phyloP scores from a whole-genome alignment of 108 stramenopile genomes.

The Pseudonitzschia delicatissima region DNA sequence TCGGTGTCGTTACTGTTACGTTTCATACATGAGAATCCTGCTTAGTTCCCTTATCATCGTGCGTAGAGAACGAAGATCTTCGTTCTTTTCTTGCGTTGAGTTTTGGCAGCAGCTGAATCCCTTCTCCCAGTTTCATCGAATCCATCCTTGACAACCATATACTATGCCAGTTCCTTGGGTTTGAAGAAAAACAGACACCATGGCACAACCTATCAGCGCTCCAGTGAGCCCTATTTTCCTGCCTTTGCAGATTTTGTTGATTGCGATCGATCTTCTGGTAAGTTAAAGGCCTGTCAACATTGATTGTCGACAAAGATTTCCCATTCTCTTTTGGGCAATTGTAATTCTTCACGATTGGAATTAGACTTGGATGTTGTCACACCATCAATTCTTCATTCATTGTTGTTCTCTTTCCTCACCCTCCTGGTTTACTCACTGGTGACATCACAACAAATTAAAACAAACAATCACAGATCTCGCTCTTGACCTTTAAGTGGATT shows the following conservation, averaged over 20 bases:
- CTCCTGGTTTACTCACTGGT: background rate
- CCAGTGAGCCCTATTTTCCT: slow-evolving; percentile 27
- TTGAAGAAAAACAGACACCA: background rate
- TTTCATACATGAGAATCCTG: too few species aligned
- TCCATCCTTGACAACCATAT: background rate
- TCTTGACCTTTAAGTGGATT: slow-evolving; percentile 82
- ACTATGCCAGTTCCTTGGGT: background rate
- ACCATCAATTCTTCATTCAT: background rate
- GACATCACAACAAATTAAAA: background rate
- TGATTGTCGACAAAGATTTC: too few species aligned
- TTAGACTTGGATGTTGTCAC: background rate
- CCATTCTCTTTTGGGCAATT: too few species aligned
- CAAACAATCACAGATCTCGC: slow-evolving; percentile 43
- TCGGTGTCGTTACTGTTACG: too few species aligned
- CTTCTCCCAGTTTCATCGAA: too few species aligned
- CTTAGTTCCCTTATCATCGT: too few species aligned
- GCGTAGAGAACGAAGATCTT: too few species aligned
- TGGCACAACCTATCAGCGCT: background rate
- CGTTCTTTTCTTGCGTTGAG: too few species aligned
- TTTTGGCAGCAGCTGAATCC: too few species aligned
- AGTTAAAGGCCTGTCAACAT: too few species aligned
- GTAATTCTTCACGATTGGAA: background rate
- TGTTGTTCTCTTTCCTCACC: too few species aligned
- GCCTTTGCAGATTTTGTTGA: slow-evolving; percentile 75
- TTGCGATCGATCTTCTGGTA: slow-evolving; percentile 73